Conservation (phyloP, 345 rosid species). For the Pistacia atlantica region DNA sequence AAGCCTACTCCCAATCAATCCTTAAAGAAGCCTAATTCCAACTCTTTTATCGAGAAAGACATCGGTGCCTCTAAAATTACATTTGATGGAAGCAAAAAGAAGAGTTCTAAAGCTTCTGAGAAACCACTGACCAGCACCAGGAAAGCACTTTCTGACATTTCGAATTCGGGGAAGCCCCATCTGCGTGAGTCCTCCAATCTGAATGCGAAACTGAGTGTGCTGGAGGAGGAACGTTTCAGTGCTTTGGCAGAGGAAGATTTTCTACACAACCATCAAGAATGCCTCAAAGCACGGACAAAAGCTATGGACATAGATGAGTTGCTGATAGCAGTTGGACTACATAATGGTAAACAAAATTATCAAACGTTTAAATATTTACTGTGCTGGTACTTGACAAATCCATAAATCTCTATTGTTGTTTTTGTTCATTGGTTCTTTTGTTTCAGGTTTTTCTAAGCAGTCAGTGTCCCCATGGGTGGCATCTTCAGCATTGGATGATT, state of each 20-base stretch:
- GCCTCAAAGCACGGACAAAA: slow-evolving; percentile 43
- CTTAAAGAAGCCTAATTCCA: slow-evolving; percentile 37
- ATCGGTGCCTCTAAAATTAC: slow-evolving; percentile 20
- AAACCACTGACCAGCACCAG: slow-evolving; percentile 33
- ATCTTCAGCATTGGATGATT: slow-evolving; percentile 14
- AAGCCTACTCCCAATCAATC: slow-evolving; percentile 36
- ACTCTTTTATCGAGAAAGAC: slow-evolving; percentile 29
- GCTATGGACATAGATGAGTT: slow-evolving; percentile 38
- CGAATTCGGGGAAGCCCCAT: slow-evolving; percentile 43
- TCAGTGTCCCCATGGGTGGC: slow-evolving; percentile 6
- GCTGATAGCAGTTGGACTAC: slow-evolving; percentile 44
- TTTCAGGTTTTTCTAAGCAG: slow-evolving; percentile 25
- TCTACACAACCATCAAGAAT: slow-evolving; percentile 56
- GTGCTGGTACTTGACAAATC: slow-evolving; percentile 16
- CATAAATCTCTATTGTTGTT: background rate
- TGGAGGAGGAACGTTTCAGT: slow-evolving; percentile 31
- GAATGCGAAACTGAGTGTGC: slow-evolving; percentile 27
- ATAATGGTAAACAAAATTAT: slow-evolving; percentile 25
- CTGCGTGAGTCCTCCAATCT: slow-evolving; percentile 33
- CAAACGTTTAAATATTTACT: background rate
- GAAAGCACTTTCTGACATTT: slow-evolving; percentile 62
- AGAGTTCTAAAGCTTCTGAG: slow-evolving; percentile 29
- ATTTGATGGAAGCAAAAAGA: slow-evolving; percentile 38
- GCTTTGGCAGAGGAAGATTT: slow-evolving; percentile 41
- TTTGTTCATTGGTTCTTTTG: background rate